A percentile compares a stretch with the other conserved stretches of the same genome.
Conservation (phyloP, 2,329 filamentous ascomycete genomes). For the Anthostomella pinea region DNA sequence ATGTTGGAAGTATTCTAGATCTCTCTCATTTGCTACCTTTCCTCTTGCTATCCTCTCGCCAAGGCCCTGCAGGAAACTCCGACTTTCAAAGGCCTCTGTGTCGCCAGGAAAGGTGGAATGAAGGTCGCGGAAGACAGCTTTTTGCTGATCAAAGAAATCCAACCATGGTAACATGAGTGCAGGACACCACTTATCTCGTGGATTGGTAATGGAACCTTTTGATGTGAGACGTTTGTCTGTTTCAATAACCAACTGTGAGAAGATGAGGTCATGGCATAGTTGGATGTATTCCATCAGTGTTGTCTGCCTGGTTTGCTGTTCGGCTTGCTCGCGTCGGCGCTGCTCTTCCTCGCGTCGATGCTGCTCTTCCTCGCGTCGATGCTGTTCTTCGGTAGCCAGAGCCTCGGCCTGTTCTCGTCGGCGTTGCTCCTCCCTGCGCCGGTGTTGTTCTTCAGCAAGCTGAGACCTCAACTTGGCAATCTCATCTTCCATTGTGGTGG, state of each 20-base stretch:
- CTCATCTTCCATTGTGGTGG: no score
- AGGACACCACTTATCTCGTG: constrained; percentile 29
- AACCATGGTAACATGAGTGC: constrained; percentile 27
- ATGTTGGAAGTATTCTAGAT: constrained; percentile 30
- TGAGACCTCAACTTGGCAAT: no score
- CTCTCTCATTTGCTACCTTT: constrained; percentile 27
- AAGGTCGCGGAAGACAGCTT: constrained; percentile 16
- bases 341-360: no score
- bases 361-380: no score
- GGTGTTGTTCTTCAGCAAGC: no score
- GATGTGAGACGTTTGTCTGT: constrained; percentile 23
- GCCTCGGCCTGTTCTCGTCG: no score
- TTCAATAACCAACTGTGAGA: constrained; percentile 25
- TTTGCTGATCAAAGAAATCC: constrained; percentile 29
- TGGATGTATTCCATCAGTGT: constrained; percentile 33
- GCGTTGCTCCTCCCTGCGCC: no score
- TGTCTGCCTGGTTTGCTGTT: constrained; percentile 24
- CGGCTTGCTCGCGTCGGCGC: no score
- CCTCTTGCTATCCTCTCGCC: constrained; percentile 19
- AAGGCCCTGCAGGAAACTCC: constrained; percentile 19
- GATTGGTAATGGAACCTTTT: constrained; percentile 29
- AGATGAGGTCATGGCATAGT: constrained; percentile 28
- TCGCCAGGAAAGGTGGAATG: constrained; percentile 20
- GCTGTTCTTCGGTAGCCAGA: no score
- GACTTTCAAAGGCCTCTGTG: constrained; percentile 26